These are phyloP conservation scores for Moelleriella libera DNA, from an alignment of 2,329 filamentous ascomycete genomes.

Conservation along the genomic window DNA sequence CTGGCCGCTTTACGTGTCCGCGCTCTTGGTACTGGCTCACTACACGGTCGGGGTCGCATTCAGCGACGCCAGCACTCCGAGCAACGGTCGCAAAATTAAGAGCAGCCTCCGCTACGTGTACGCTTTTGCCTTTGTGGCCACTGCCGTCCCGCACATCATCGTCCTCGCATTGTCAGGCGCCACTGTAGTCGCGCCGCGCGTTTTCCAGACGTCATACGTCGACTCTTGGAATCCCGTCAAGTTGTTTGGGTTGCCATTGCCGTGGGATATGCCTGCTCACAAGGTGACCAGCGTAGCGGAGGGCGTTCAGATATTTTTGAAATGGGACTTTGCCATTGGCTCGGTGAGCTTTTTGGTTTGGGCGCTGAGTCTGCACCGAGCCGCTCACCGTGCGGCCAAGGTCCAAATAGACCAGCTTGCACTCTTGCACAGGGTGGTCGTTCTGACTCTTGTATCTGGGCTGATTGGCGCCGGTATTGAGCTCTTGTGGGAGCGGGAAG, in stretches of 20 bases:
- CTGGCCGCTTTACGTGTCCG: conserved; percentile 8
- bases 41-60: background rate
- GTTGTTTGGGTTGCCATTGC: conserved; percentile 6
- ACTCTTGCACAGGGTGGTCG: conserved; percentile 1
- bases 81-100: background rate
- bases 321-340: conserved; percentile 9
- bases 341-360: conserved; percentile 7
- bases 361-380: conserved; percentile 5
- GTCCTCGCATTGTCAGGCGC: conserved; percentile 1
- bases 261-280: conserved; percentile 5
- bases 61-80: background rate
- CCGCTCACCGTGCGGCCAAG: conserved; percentile 3
- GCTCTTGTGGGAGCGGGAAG: conserved; percentile 10
- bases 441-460: conserved; percentile 5
- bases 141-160: conserved; percentile 6
- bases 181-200: conserved; percentile 4
- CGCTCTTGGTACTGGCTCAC: conserved; percentile 3
- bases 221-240: conserved; percentile 5
- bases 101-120: conserved; percentile 6
- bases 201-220: conserved; percentile 4
- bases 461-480: conserved; percentile 7
- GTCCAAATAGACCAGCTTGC: background rate
- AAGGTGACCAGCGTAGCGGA: conserved; percentile 6
- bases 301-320: conserved; percentile 7
- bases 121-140: conserved; percentile 6